These are phyloP conservation scores for Sicyos baderoa DNA, from an alignment of 306 rosid species.

Conservation along the genomic window DNA sequence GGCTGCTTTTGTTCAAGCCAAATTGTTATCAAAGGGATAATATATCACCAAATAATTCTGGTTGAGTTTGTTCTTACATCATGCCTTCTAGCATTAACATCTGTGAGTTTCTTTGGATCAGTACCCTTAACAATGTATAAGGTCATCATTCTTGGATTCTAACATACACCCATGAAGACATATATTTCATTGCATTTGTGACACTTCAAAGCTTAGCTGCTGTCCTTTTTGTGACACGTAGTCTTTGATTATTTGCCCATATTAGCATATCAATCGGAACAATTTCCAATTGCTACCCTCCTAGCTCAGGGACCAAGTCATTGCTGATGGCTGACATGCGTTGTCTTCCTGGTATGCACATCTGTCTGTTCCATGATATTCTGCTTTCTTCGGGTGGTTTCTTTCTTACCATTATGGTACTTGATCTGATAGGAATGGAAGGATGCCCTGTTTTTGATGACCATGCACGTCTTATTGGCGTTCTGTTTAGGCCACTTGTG, in stretches of 20 bases:
- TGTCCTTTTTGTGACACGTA: slow-evolving; percentile 24
- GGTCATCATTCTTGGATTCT: not conserved
- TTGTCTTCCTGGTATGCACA: slow-evolving; percentile 78
- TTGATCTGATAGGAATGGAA: slow-evolving; percentile 67
- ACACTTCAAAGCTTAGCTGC: not conserved
- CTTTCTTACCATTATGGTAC: slow-evolving; percentile 31
- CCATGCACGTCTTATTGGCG: slow-evolving; percentile 54
- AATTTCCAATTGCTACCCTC: slow-evolving; percentile 75
- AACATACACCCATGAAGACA: not conserved
- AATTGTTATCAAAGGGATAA: too few species aligned
- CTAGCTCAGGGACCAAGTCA: slow-evolving; percentile 49
- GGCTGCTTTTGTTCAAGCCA: too few species aligned
- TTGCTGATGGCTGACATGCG: slow-evolving; percentile 93
- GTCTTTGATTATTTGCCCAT: slow-evolving; percentile 33
- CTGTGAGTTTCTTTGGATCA: not conserved
- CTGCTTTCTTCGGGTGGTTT: slow-evolving; percentile 31
- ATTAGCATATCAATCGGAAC: slow-evolving; percentile 77
- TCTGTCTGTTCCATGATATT: slow-evolving; percentile 32
- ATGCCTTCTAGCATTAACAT: not conserved
- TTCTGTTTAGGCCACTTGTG: slow-evolving; percentile 74
- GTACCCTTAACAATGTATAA: not conserved
- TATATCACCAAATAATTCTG: too few species aligned
- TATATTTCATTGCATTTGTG: not conserved
- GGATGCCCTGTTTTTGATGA: slow-evolving; percentile 82
- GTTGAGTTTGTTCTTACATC: too few species aligned